These are phyloP conservation scores for Alternaria solani DNA, from an alignment of 2,329 filamentous ascomycete species.

Conservation along the genomic window DNA sequence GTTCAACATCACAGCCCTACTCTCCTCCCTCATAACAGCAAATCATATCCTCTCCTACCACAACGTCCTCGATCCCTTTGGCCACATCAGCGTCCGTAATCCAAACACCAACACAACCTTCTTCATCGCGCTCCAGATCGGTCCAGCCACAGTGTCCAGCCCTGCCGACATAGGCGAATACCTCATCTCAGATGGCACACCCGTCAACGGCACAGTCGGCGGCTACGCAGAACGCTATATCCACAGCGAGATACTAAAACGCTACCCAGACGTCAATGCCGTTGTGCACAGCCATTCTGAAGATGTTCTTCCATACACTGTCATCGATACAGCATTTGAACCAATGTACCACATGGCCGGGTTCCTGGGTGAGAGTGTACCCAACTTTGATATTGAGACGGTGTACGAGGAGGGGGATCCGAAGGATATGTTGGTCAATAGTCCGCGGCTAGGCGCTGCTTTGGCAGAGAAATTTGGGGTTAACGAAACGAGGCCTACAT, in stretches of 20 bases:
- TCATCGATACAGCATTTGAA: conserved; percentile 20
- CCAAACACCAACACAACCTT: conserved; percentile 53
- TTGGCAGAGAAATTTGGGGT: conserved; percentile 33
- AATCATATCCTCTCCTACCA: conserved; percentile 61
- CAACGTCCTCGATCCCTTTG: conserved; percentile 60
- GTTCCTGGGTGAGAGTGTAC: conserved; percentile 34
- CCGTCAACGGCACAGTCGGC: conserved; percentile 40
- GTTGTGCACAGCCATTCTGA: conserved; percentile 56
- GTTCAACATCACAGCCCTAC: conserved; percentile 36
- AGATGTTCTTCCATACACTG: conserved; percentile 53
- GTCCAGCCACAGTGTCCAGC: conserved; percentile 7
- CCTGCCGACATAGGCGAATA: conserved; percentile 56
- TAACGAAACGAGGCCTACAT: conserved; percentile 26
- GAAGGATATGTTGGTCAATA: conserved; percentile 37
- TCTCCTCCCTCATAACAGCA: conserved; percentile 50
- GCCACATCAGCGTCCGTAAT: conserved; percentile 62
- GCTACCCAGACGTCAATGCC: conserved; percentile 52
- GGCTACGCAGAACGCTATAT: conserved; percentile 56
- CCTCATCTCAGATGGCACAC: conserved; percentile 46
- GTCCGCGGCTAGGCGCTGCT: conserved; percentile 25
- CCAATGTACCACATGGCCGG: conserved; percentile 50
- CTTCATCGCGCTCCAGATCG: conserved; percentile 48
- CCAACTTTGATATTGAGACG: conserved; percentile 37
- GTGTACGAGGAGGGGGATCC: conserved; percentile 22
- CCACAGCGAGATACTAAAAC: conserved; percentile 56